These are phyloP conservation scores for Yarrowia galli DNA, from an alignment of 1,139 yeast genomes.

Conservation along the genomic window DNA sequence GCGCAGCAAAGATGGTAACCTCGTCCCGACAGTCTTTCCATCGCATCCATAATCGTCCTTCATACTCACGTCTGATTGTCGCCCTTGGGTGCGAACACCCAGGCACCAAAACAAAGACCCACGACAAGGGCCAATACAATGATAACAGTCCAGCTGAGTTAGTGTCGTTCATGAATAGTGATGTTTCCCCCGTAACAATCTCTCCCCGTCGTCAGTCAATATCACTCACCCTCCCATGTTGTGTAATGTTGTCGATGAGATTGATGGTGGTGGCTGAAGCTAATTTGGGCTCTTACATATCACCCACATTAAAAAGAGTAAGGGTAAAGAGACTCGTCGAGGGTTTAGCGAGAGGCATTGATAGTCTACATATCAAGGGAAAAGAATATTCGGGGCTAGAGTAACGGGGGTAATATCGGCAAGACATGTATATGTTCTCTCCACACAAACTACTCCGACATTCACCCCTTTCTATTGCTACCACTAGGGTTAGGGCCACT, in stretches of 20 bases:
- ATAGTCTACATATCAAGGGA: no score
- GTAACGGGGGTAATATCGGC: no score
- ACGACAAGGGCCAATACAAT: constrained; percentile 68
- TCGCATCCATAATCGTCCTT: not conserved
- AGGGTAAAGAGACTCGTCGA: not conserved
- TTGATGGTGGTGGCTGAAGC: constrained; percentile 33
- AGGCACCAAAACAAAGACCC: constrained; percentile 65
- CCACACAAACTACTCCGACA: not conserved
- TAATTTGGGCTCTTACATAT: not conserved
- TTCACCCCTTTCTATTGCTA: not conserved
- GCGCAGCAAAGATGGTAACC: not conserved
- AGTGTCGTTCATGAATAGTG: not conserved
- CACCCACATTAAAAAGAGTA: no score
- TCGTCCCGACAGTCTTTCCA: not conserved
- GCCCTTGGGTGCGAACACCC: constrained; percentile 68
- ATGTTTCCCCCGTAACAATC: not conserved
- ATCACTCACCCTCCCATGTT: constrained; percentile 45
- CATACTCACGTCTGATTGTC: constrained; percentile 56
- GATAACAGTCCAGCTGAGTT: constrained; percentile 71
- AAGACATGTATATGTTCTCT: no score
- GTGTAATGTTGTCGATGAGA: constrained; percentile 29
- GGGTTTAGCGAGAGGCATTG: not conserved
- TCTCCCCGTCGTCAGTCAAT: not conserved
- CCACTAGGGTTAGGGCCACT: constrained; percentile 12
- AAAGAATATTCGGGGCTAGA: no score